A percentile compares a stretch with the other conserved stretches of the same genome.
phyloP scores from a whole-genome alignment of 1,284 basidiomycete genomes.

The Austropuccinia psidii region DNA sequence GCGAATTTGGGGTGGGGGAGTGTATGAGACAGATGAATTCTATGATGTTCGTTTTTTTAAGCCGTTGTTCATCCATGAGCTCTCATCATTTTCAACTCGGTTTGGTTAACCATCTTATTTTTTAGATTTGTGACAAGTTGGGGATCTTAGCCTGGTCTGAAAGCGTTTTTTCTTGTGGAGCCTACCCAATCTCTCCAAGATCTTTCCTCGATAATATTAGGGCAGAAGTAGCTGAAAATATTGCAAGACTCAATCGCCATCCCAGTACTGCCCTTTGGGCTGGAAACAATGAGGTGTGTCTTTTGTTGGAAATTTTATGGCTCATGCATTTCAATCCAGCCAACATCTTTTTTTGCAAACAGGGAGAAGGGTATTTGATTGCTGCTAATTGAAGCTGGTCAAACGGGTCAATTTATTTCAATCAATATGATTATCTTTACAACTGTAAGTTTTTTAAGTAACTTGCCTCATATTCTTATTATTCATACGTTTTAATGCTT shows the following conservation, averaged over 20 bases:
- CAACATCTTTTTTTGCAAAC: slow-evolving; percentile 48
- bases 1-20: slow-evolving; percentile 44
- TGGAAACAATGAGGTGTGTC: slow-evolving; percentile 54
- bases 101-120: slow-evolving; percentile 51
- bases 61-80: neutral
- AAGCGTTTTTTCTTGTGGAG: slow-evolving; percentile 44
- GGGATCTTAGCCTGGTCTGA: slow-evolving; percentile 62
- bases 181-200: slow-evolving; percentile 40
- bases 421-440: slow-evolving; percentile 55
- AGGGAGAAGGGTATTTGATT: slow-evolving; percentile 33
- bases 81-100: slow-evolving; percentile 51
- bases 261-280: slow-evolving; percentile 59
- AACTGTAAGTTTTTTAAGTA: slow-evolving; percentile 49
- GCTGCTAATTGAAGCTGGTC: slow-evolving; percentile 14
- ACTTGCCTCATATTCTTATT: slow-evolving; percentile 49
- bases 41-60: slow-evolving; percentile 32
- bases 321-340: slow-evolving; percentile 49
- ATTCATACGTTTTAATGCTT: slow-evolving; percentile 54
- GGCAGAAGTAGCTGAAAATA: slow-evolving; percentile 58
- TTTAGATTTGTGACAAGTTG: slow-evolving; percentile 56
- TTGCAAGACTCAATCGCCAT: slow-evolving; percentile 55
- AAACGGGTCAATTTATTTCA: slow-evolving; percentile 31
- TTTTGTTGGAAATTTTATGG: neutral
- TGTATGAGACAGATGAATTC: slow-evolving; percentile 40
- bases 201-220: slow-evolving; percentile 55